phyloP scores from a whole-genome alignment of 495 filamentous ascomycete species.

The Filosporella fistucella region DNA sequence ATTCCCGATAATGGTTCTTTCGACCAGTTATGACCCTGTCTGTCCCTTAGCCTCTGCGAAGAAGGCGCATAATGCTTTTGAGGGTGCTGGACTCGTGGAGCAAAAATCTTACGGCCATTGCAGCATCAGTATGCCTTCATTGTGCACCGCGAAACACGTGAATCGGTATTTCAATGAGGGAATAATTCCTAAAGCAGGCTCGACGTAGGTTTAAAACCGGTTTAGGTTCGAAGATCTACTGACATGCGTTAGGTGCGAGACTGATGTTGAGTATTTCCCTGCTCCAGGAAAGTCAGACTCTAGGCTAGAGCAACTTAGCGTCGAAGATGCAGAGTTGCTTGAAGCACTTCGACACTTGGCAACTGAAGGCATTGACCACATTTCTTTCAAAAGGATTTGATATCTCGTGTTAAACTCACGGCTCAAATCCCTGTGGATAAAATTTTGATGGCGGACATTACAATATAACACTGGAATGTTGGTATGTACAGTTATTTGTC shows the following conservation, averaged over 20 bases:
- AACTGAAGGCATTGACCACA: too few relatives aligned
- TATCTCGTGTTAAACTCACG: too few relatives aligned
- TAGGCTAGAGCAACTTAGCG: background rate
- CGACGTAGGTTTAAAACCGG: constrained; percentile 24
- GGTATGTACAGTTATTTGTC: too few relatives aligned
- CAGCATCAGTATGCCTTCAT: constrained; percentile 34
- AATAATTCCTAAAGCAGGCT: constrained; percentile 28
- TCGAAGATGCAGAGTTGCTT: constrained; percentile 2
- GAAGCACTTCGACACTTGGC: background rate
- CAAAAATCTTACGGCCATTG: constrained; percentile 41
- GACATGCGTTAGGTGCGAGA: background rate
- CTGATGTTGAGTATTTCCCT: constrained; percentile 4
- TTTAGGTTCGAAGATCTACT: background rate
- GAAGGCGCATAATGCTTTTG: constrained; percentile 33
- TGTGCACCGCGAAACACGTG: constrained; percentile 32
- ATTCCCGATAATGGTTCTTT: constrained; percentile 35
- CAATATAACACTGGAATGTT: too few relatives aligned
- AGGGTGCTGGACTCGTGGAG: constrained; percentile 35
- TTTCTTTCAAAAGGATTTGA: too few relatives aligned
- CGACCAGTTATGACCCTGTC: constrained; percentile 40
- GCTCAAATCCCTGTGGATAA: too few relatives aligned
- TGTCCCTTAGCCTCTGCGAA: constrained; percentile 36
- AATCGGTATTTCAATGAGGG: constrained; percentile 34
- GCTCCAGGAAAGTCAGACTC: background rate
- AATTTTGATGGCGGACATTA: too few relatives aligned